These are phyloP conservation scores for Trichophyton simii DNA, from an alignment of 2,329 filamentous ascomycete species.

Conservation along the genomic window DNA sequence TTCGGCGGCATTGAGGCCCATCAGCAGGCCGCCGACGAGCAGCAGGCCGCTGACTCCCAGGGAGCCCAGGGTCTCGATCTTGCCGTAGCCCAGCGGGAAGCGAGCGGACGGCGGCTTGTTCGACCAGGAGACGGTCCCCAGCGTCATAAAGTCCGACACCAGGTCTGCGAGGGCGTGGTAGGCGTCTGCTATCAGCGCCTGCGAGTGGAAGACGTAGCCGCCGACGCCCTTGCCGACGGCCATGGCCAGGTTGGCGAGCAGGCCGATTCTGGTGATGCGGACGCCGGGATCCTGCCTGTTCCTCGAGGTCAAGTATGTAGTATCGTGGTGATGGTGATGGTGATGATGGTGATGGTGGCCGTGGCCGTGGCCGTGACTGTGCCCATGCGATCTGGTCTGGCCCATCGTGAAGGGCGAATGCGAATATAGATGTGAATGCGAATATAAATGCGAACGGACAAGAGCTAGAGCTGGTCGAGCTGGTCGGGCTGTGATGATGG, in stretches of 20 bases:
- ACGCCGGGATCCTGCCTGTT: constrained; percentile 90
- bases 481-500: background rate
- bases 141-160: constrained; percentile 84
- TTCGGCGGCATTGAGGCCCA: constrained; percentile 66
- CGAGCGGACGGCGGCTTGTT: constrained; percentile 67
- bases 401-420: constrained; percentile 19
- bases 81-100: constrained; percentile 88
- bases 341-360: constrained; percentile 54
- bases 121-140: constrained; percentile 89
- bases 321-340: constrained; percentile 70
- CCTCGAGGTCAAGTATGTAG: constrained; percentile 63
- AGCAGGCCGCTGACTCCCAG: constrained; percentile 87
- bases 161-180: constrained; percentile 93
- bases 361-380: constrained; percentile 43
- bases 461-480: constrained; percentile 1
- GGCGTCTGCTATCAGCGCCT: constrained; percentile 83
- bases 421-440: no score
- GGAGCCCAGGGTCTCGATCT: constrained; percentile 91
- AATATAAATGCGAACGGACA: background rate
- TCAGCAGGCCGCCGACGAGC: constrained; percentile 77
- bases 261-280: constrained; percentile 78
- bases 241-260: constrained; percentile 87
- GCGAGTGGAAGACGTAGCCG: constrained; percentile 88
- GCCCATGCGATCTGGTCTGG: constrained; percentile 35
- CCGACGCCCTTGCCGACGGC: constrained; percentile 84